phyloP scores from a whole-genome alignment of 306 rosid species.

The Prunus mongolica region DNA sequence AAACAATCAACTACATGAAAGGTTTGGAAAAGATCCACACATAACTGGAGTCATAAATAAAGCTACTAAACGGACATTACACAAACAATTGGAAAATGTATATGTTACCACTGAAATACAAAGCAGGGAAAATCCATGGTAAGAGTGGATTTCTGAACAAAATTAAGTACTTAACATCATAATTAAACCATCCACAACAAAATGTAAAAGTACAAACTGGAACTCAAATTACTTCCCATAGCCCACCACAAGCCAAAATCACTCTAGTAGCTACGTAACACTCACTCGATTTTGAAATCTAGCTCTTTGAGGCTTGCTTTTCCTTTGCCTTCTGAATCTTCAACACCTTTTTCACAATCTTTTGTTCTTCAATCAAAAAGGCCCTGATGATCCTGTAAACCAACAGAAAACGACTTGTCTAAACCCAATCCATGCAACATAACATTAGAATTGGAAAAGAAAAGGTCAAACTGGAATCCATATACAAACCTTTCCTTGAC shows the following conservation, averaged over 20 bases:
- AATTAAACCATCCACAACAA: neutral
- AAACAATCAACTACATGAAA: too few species aligned
- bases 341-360: constrained; percentile 90
- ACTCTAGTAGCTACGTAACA: constrained; percentile 5
- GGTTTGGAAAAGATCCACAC: neutral
- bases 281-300: neutral
- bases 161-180: constrained; percentile 1
- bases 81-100: neutral
- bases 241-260: neutral
- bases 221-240: neutral
- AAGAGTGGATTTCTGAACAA: neutral
- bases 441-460: neutral
- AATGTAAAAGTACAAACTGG: neutral
- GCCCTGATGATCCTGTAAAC: constrained; percentile 69
- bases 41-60: neutral
- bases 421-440: neutral
- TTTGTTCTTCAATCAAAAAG: constrained; percentile 85
- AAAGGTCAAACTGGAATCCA: too few species aligned
- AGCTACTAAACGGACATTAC: neutral
- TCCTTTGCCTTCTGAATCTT: constrained; percentile 91
- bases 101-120: neutral
- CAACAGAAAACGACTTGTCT: neutral
- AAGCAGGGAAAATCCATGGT: constrained; percentile 2
- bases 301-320: constrained; percentile 59
- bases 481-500: constrained; percentile 67